Evolutionary conservation across 2,329 filamentous ascomycete genomes (phyloP), one percentile per base, ranked within the genome.

Genomic region (Dactylonectria estremocensis): DNA sequence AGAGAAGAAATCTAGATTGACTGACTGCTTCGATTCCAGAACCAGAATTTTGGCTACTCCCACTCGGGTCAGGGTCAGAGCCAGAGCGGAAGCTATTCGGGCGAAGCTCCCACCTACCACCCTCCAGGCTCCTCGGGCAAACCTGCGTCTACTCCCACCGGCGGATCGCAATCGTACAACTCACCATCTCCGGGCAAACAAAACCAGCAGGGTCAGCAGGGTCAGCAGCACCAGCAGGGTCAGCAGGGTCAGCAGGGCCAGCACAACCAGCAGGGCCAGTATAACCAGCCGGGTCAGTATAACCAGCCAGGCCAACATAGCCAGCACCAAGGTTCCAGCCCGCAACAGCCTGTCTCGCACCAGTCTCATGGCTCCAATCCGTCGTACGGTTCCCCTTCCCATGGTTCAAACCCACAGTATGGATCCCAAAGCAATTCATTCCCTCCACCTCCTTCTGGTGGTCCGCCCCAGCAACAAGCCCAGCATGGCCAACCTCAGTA

Each of bases 31-130:
- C 46, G 28, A 66, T 49, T 58, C 31, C 69, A 87, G 83, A 82
- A 83, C 67, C 85, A 89, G 70, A 88, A 86, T 75, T 93, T 88
- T 76, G 91, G 90, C 35, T 92, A 92, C 78, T 89, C 88, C 22
- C 87, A 87, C 73, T 78, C 84, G 3, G 86, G 85, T 49, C 83
- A 86, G 49, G 77, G 85, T 68, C 83, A 86, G 50, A 78, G 85
- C 53, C 58, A 63, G 8, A 31, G 59, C 40, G 86, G 87, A 50
- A 84, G 85, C 43, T 93, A 93, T 78, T 86, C 83, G 67, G 91
- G 90, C 62, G 84, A 88, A 64, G 89, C 90, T 45, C 91, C 91
- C 13, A 82, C 80, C 5, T 83, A 83, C 67, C 77, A 82, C 18
- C 80, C 82, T 10, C 76, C 79, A 11, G 76, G 78, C 16, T 75